phyloP scores from a whole-genome alignment of 2,329 filamentous ascomycete genomes.

The Sordariomycetes sp. region DNA sequence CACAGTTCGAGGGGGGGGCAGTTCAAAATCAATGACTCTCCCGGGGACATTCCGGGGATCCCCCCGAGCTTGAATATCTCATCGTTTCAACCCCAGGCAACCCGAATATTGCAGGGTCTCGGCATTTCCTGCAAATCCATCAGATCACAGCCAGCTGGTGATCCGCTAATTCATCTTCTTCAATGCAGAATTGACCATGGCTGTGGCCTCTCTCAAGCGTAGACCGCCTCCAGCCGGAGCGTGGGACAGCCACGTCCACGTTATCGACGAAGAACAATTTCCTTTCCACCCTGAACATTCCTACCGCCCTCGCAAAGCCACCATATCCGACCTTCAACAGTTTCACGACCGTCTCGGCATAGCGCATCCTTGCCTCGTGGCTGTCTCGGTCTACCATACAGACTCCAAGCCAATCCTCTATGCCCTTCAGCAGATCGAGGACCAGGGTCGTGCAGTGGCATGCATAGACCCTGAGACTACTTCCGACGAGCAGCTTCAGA shows the following conservation, averaged over 20 bases:
- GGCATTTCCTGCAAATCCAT: no score
- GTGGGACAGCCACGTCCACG: constrained; percentile 18
- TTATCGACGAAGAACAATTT: constrained; percentile 12
- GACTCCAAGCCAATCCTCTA: constrained; percentile 20
- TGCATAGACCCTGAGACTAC: not conserved
- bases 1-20: no score
- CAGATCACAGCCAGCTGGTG: no score
- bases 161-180: no score
- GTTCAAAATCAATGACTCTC: no score
- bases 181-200: no score
- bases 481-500: not conserved
- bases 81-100: no score
- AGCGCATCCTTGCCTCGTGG: constrained; percentile 15
- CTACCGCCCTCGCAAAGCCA: constrained; percentile 11
- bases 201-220: no score
- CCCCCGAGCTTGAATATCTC: no score
- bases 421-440: constrained; percentile 12
- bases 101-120: no score
- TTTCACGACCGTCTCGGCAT: constrained; percentile 10
- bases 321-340: constrained; percentile 9
- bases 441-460: constrained; percentile 12
- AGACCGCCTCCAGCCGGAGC: constrained; percentile 13
- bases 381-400: constrained; percentile 18
- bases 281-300: constrained; percentile 9
- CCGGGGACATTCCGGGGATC: no score